Evolutionary conservation across 768 basidiomycete species (phyloP).

Genomic region (Rhodotorula paludigena): DNA sequence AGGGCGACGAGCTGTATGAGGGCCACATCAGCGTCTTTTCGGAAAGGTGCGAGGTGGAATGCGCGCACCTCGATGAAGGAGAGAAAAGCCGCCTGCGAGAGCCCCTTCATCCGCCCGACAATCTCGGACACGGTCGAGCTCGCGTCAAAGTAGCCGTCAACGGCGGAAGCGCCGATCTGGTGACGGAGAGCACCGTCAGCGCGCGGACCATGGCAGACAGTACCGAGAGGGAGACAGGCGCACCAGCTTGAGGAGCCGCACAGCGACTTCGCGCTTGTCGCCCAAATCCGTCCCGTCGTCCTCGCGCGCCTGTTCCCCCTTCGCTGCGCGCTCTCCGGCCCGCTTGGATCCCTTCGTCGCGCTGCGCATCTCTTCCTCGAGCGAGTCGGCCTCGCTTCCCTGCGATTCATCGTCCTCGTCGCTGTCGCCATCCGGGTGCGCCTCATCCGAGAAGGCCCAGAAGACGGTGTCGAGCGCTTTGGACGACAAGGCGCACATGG

Average conservation of each 20-base stretch:
- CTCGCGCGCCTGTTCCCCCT: neutral
- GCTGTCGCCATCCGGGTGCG: neutral
- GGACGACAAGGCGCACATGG: conserved; percentile 6
- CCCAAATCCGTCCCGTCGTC: conserved; percentile 5
- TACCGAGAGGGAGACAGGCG: neutral
- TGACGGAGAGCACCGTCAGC: neutral
- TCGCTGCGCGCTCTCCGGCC: neutral
- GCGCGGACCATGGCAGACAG: neutral
- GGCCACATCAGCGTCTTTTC: too few relatives aligned
- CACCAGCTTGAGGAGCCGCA: conserved; percentile 15
- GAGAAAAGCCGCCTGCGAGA: neutral
- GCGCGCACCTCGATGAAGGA: conserved; percentile 19
- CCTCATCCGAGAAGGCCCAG: conserved; percentile 12
- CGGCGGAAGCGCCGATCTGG: conserved; percentile 17
- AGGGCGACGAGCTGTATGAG: neutral
- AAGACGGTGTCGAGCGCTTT: conserved; percentile 33
- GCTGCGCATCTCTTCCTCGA: neutral
- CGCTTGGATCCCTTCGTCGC: neutral
- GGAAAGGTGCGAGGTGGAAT: too few relatives aligned
- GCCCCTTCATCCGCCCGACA: conserved; percentile 16
- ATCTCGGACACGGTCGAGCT: neutral
- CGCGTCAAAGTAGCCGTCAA: conserved; percentile 7
- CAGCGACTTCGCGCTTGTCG: conserved; percentile 14
- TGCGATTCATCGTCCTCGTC: neutral
- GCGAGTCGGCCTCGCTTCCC: neutral